Base-by-base conservation (phyloP, 176 grass and related monocot genomes). In the Pharus latifolius region DNA sequence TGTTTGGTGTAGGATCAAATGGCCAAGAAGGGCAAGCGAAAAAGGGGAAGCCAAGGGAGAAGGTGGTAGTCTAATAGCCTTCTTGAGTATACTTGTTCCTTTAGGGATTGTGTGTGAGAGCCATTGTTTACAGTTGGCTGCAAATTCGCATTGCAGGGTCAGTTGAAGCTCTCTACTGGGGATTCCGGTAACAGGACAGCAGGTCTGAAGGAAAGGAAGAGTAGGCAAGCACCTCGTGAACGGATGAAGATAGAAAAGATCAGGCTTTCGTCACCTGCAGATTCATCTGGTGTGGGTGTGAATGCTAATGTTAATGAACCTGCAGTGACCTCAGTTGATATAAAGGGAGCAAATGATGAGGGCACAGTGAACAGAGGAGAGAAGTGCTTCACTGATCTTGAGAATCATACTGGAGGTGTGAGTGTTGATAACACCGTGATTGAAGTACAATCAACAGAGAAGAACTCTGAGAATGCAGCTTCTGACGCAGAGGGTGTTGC, bases 41-140 rank as follows among this genome's bases (percentile, higher is more conserved):
- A 78, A 94, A 76, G 79, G 81, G 65, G 82, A 99, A 85, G 73
- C 77, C 53, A 3, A 85, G 88, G 41, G 89, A 85, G 49, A 99
- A 99, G 84, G 95, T 99, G 10, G 30, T 40, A 71, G 64, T 51
- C 47, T 45, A 70, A 27, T 52, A 49, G 13, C 28, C 32, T 81
- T 55, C 25, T 35, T 69, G 26, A 83, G 9, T 41, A 52, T 42
- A 75, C 25, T 43, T 65, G 3, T 75, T 38, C 38, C 37, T 22
- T 29, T 72, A 58, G 26, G 24, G 38, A 59, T n/a, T 27, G 18
- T 19, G 2, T 34, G 19, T 72, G 32, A 16, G 74, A 74, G 14
- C 15, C 7, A 47, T 34, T 49, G 59, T 74, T 63, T 70, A 47
- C 38, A 19, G 18, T 72, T 75, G 52, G n/a, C 27, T 73, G 37